Percentiles rank a stretch among this genome's conserved stretches.
These are phyloP conservation scores for Cordyceps pruinosa DNA, from an alignment of 2,329 filamentous ascomycete species.

Conservation along the genomic window DNA sequence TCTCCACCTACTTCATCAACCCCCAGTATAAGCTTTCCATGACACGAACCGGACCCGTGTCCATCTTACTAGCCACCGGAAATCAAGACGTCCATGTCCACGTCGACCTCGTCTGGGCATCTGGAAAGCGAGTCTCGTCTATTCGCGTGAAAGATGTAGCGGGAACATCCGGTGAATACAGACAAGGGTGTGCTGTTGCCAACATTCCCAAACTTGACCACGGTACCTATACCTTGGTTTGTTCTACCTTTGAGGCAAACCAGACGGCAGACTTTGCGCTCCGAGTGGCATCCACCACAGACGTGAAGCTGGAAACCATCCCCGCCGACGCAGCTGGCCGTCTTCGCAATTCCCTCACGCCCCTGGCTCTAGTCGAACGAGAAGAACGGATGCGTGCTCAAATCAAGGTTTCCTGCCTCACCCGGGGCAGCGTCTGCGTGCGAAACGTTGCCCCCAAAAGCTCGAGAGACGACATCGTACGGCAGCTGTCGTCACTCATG, in stretches of 20 bases:
- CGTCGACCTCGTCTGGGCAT: constrained; percentile 74
- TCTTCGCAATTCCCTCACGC: constrained; percentile 52
- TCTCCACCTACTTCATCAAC: constrained; percentile 71
- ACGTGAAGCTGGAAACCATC: constrained; percentile 52
- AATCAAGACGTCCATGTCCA: constrained; percentile 67
- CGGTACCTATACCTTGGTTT: constrained; percentile 80
- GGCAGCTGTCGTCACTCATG: constrained; percentile 40
- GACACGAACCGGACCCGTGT: constrained; percentile 51
- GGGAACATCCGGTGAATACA: constrained; percentile 81
- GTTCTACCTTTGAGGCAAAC: constrained; percentile 80
- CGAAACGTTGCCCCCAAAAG: constrained; percentile 24
- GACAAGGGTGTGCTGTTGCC: constrained; percentile 67
- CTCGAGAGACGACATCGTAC: constrained; percentile 15
- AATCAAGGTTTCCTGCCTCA: constrained; percentile 43
- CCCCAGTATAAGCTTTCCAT: constrained; percentile 73
- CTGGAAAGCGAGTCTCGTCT: constrained; percentile 62
- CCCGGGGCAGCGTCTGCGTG: constrained; percentile 40
- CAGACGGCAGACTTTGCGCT: constrained; percentile 70
- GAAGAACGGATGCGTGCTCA: constrained; percentile 34
- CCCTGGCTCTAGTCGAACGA: constrained; percentile 43
- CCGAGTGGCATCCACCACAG: constrained; percentile 58
- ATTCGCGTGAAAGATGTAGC: constrained; percentile 72
- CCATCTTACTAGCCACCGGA: constrained; percentile 65
- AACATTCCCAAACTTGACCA: constrained; percentile 53
- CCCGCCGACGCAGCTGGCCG: constrained; percentile 69